A percentile compares a stretch with the other conserved stretches of the same genome.
Evolutionary conservation across 805 yeast species (phyloP).

Genomic region (Debaryomyces maramus): DNA sequence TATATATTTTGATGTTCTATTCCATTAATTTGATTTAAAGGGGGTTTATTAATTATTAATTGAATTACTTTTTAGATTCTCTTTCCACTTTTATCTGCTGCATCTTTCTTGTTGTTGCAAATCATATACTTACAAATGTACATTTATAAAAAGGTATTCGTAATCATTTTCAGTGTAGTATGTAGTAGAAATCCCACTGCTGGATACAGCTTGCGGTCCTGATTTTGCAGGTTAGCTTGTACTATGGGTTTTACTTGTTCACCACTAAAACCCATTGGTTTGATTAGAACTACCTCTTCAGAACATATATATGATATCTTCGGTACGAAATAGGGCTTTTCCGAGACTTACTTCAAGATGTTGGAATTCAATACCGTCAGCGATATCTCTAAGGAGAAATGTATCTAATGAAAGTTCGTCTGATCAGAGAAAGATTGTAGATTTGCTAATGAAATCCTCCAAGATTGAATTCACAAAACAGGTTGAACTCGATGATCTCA

Average conservation of each 20-base stretch:
- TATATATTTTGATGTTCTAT: slow-evolving; percentile 5
- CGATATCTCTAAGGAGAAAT: background rate
- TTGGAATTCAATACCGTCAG: background rate
- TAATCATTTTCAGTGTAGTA: too few relatives aligned
- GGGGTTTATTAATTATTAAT: background rate
- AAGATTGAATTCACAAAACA: background rate
- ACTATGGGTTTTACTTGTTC: too few relatives aligned
- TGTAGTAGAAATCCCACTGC: too few relatives aligned
- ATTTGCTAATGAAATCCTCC: slow-evolving; percentile 4
- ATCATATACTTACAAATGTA: slow-evolving; percentile 11
- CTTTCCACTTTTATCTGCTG: slow-evolving; percentile 5
- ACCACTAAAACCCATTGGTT: too few relatives aligned
- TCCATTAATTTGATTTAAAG: slow-evolving; percentile 4
- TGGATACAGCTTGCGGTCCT: too few relatives aligned
- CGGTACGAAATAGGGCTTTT: background rate
- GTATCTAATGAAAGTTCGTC: background rate
- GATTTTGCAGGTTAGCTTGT: too few relatives aligned
- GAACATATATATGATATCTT: background rate
- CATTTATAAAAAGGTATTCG: slow-evolving; percentile 10
- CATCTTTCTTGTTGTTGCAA: slow-evolving; percentile 1
- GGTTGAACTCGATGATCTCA: background rate
- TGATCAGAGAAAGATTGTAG: slow-evolving; percentile 1
- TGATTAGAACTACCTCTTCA: background rate
- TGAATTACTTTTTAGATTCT: background rate
- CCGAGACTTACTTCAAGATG: background rate